phyloP scores from a whole-genome alignment of 2,329 filamentous ascomycete species.

The Malbranchea zuffiana region DNA sequence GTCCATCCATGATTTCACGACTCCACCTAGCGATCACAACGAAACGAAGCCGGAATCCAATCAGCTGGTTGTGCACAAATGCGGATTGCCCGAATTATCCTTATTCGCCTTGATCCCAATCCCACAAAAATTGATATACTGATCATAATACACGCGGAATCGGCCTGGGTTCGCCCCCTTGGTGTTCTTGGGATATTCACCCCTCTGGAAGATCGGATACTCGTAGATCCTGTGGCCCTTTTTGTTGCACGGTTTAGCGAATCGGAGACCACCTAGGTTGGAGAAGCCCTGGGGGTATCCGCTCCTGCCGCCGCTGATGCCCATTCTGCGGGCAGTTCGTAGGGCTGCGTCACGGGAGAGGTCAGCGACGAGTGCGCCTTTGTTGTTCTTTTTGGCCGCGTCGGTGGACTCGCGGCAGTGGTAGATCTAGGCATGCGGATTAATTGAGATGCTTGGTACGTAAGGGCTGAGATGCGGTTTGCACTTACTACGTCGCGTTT shows the following conservation, averaged over 20 bases:
- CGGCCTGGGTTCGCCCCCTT: constrained; percentile 11
- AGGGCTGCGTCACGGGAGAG: constrained; percentile 8
- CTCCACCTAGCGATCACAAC: too few relatives aligned
- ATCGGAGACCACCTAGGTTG: constrained; percentile 7
- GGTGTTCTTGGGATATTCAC: constrained; percentile 8
- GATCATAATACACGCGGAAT: constrained; percentile 11
- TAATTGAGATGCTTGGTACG: not conserved
- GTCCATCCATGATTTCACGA: too few relatives aligned
- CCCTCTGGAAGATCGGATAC: constrained; percentile 7
- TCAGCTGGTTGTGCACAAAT: constrained; percentile 10
- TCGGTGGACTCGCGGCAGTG: constrained; percentile 9
- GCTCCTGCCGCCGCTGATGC: not conserved
- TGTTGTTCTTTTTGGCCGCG: constrained; percentile 7
- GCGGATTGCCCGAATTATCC: constrained; percentile 10
- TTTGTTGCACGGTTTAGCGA: constrained; percentile 12
- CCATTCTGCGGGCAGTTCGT: not conserved
- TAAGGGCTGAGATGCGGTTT: not conserved
- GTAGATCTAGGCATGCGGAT: constrained; percentile 2
- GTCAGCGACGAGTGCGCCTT: constrained; percentile 5
- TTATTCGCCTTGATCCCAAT: constrained; percentile 10
- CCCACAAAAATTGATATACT: constrained; percentile 9
- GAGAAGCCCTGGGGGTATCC: constrained; percentile 10
- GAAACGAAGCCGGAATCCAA: too few relatives aligned
- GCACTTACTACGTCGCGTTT: constrained; percentile 5
- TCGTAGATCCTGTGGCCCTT: constrained; percentile 10